phyloP scores from a whole-genome alignment of 306 rosid genomes.

The Bauhinia variegata region DNA sequence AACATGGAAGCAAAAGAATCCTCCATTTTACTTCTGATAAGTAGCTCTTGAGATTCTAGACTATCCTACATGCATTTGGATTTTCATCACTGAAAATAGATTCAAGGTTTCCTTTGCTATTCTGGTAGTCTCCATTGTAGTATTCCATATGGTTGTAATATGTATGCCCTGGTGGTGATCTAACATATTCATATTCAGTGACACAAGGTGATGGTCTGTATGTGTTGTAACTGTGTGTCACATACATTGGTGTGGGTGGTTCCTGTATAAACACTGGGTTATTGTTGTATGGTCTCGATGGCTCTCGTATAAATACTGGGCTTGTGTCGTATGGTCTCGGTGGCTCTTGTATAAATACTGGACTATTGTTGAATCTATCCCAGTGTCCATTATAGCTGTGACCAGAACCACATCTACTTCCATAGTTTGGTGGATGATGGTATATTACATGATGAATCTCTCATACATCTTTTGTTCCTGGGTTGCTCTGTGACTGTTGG shows the following conservation, averaged over 20 bases:
- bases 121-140: conserved; percentile 51
- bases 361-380: conserved; percentile 44
- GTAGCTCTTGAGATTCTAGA: conserved; percentile 37
- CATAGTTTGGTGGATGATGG: conserved; percentile 50
- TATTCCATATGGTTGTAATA: conserved; percentile 50
- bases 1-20: conserved; percentile 24
- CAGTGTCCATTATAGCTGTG: conserved; percentile 44
- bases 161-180: conserved; percentile 54
- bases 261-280: too few relatives aligned
- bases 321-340: conserved; percentile 30
- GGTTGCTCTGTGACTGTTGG: conserved; percentile 38
- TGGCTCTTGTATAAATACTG: conserved; percentile 37
- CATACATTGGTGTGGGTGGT: conserved; percentile 38
- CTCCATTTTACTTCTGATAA: conserved; percentile 10
- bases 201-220: conserved; percentile 62
- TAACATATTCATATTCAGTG: conserved; percentile 64
- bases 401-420: conserved; percentile 44
- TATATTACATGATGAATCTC: conserved; percentile 52
- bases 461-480: conserved; percentile 41
- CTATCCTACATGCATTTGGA: conserved; percentile 86
- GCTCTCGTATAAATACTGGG: conserved; percentile 3
- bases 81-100: conserved; percentile 92
- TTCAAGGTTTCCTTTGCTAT: conserved; percentile 51
- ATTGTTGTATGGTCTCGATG: too few relatives aligned
- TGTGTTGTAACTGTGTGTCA: conserved; percentile 68